A percentile compares a stretch with the other conserved stretches of the same genome.
Evolutionary conservation across 306 rosid species (phyloP).

Genomic region (Acacia melanoxylon): DNA sequence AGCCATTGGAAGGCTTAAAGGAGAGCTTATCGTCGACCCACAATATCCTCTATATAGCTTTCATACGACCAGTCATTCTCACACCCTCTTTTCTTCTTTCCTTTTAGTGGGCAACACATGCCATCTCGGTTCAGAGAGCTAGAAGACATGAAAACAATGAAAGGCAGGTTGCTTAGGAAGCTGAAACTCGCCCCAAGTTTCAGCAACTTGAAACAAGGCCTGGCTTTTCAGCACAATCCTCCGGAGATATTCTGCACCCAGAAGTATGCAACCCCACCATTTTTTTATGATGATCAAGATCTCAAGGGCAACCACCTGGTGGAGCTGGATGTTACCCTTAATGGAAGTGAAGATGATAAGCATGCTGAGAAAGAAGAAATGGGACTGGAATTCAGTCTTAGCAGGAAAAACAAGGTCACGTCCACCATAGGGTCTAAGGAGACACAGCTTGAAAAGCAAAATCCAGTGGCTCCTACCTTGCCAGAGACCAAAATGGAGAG

Average conservation of each 20-base stretch:
- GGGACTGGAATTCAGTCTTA: conserved; percentile 33
- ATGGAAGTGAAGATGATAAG: conserved; percentile 41
- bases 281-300: conserved; percentile 36
- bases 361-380: conserved; percentile 45
- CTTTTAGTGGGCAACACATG: conserved; percentile 38
- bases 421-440: conserved; percentile 35
- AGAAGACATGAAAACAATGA: conserved; percentile 53
- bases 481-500: conserved; percentile 22
- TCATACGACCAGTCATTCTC: conserved; percentile 41
- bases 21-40: conserved; percentile 30
- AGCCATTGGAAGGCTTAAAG: conserved; percentile 41
- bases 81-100: conserved; percentile 37
- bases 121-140: conserved; percentile 34
- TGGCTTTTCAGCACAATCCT: conserved; percentile 52
- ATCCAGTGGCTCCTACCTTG: conserved; percentile 20
- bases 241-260: conserved; percentile 41
- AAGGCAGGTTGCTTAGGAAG: conserved; percentile 57
- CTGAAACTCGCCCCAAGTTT: conserved; percentile 59
- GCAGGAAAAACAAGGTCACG: conserved; percentile 30
- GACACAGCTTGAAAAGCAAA: conserved; percentile 26
- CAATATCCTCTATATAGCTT: conserved; percentile 34
- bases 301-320: conserved; percentile 39
- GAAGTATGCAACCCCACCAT: conserved; percentile 41
- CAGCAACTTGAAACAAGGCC: conserved; percentile 58
- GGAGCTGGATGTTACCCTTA: conserved; percentile 27